These are phyloP conservation scores for Aspergillus ochraceoroseus DNA, from an alignment of 2,329 filamentous ascomycete species.

Conservation along the genomic window DNA sequence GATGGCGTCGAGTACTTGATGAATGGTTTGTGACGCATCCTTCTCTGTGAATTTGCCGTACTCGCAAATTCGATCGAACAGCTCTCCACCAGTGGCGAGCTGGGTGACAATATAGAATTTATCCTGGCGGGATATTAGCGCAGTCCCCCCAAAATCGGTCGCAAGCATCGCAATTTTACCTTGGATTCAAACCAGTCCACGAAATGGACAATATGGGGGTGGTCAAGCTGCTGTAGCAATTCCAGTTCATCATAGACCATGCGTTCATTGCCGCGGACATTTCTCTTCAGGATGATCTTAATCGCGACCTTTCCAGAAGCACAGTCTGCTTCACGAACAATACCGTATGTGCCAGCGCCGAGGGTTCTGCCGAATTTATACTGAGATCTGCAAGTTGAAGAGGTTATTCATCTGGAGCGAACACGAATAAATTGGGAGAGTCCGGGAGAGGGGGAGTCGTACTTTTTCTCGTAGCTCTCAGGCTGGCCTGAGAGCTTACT, in stretches of 20 bases:
- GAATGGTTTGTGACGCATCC: conserved; percentile 92
- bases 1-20: conserved; percentile 86
- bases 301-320: conserved; percentile 78
- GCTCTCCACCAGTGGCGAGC: conserved; percentile 87
- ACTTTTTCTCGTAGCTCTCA: conserved; percentile 99
- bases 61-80: conserved; percentile 97
- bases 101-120: conserved; percentile 99
- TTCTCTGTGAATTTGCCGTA: conserved; percentile 98
- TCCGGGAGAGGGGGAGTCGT: too few species aligned
- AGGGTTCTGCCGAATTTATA: conserved; percentile 92
- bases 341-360: conserved; percentile 95
- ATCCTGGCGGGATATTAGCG: conserved; percentile 56
- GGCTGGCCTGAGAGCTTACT: conserved; percentile 95
- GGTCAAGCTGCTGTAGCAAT: conserved; percentile 84
- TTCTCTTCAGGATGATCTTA: conserved; percentile 99
- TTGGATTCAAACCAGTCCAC: conserved; percentile 99
- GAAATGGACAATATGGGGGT: conserved; percentile 94
- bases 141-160: neutral
- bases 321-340: conserved; percentile 90
- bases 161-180: conserved; percentile 48
- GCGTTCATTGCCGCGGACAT: conserved; percentile 93
- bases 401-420: conserved; percentile 11
- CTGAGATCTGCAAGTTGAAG: conserved; percentile 58
- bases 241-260: conserved; percentile 98
- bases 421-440: conserved; percentile 8